Evolutionary conservation across 208 protist species (phyloP), one percentile per base, ranked within the genome.

Genomic region (Lotmaria passim): DNA sequence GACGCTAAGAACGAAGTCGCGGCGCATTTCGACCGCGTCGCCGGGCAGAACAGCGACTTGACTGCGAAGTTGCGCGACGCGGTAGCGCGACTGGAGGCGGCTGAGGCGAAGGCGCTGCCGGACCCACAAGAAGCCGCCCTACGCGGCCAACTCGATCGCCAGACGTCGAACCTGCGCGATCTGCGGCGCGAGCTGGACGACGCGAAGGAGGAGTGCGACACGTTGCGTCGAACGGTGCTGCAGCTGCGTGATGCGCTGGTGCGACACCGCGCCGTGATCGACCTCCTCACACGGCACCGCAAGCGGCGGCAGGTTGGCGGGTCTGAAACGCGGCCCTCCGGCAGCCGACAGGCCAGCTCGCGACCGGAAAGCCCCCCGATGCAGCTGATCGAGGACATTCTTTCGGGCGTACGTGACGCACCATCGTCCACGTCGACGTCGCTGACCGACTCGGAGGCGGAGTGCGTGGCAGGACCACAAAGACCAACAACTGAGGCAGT

Each of bases 251-350:
- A 78, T 3, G 68, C 73, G 11, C 30, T 89, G 11, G 48, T 72
- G 44, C 76, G 79, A 2, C 83, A 89, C 73, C 79, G 83, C 52
- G 77, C 73, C 28, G 83, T 83, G 6, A 77, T 89, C 26, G 80
- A 89, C 26, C 26, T 89, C 14, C 72, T 87, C 7, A 73, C 73
- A 30, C 78, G 79, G 10, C 50, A 59, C 59, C 70, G 58, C 7
- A 55, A 34, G 2, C 43, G 21, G 14, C 62, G 33, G 33, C 44
- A 70, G 48, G 24, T 19, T 6, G 38, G 31, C 24, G 56, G 24
- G 3, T 39, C 34, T 7, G 26, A 28, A 4, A 10, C 33, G 41
- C 44, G 41, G n/a, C 41, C 50, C 10, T 68, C 69, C 12, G 36
- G 50, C 44, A 58, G 46, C 17, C 24, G 28, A 17, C 24, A 26